These are phyloP conservation scores for Lactarius hatsudake DNA, from an alignment of 768 basidiomycete genomes.

Conservation along the genomic window DNA sequence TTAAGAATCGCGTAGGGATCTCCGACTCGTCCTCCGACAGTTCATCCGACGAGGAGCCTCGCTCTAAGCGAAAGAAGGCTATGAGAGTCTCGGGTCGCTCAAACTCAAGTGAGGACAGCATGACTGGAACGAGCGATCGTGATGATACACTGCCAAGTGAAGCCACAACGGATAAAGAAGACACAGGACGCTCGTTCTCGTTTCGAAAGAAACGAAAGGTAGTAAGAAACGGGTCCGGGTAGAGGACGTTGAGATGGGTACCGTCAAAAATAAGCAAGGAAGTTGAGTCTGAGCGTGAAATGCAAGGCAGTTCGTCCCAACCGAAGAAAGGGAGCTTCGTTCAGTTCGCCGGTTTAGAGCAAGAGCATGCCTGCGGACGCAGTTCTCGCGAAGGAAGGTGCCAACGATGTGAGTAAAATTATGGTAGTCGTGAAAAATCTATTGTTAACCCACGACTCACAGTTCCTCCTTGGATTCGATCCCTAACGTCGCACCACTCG, in stretches of 20 bases:
- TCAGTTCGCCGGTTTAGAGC: slow-evolving; percentile 50
- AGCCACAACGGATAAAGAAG: slow-evolving; percentile 25
- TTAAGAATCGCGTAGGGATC: slow-evolving; percentile 72
- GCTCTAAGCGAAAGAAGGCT: slow-evolving; percentile 25
- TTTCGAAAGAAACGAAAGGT: slow-evolving; percentile 29
- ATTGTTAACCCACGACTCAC: neutral
- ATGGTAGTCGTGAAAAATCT: neutral
- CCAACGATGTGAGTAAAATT: slow-evolving; percentile 56
- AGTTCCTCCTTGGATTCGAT: slow-evolving; percentile 82
- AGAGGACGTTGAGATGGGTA: slow-evolving; percentile 36
- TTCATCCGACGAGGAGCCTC: slow-evolving; percentile 43
- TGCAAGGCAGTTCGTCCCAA: slow-evolving; percentile 15
- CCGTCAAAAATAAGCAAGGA: slow-evolving; percentile 28
- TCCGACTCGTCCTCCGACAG: slow-evolving; percentile 39
- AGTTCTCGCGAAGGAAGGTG: slow-evolving; percentile 68
- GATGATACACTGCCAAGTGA: slow-evolving; percentile 30
- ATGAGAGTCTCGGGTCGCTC: slow-evolving; percentile 6
- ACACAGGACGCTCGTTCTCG: slow-evolving; percentile 22
- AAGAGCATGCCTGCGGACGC: slow-evolving; percentile 91
- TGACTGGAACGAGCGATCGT: slow-evolving; percentile 28
- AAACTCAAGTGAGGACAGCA: slow-evolving; percentile 13
- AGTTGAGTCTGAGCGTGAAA: slow-evolving; percentile 31
- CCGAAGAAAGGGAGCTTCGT: slow-evolving; percentile 27
- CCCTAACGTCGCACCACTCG: slow-evolving; percentile 81
- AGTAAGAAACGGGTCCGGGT: slow-evolving; percentile 24